Evolutionary conservation across 768 basidiomycete species (phyloP), one percentile per base, ranked within the genome.

Genomic region (Leccinum obscurum): DNA sequence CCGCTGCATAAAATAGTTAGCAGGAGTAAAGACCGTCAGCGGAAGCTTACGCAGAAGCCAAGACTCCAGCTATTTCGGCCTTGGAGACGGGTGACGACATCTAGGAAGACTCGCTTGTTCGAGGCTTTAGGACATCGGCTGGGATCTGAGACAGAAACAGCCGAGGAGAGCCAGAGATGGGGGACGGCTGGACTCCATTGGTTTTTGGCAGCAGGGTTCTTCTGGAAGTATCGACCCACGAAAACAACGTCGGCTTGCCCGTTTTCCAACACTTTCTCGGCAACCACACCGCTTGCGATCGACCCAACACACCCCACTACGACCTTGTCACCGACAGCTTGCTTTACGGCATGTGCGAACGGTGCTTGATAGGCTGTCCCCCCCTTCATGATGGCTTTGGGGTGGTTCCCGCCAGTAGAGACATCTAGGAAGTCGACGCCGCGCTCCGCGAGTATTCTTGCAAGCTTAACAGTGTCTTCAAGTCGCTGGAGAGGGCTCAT

Each of bases 371-470:
- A 85, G 2, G 77, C 78, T 8, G 72, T 9, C 2, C 60, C 62
- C 1, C 15, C 14, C 17, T 65, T 68, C 7, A 67, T 11, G 4
- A 59, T 35, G 59, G 83, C 83, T 48, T 68, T 65, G 2, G 78
- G 69, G 59, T 80, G 75, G 55, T 80, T 83, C 1, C 90, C 92
- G 4, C 85, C 90, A 0, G 80, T 79, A 4, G 86, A 88, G 37
- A 90, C 81, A 64, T 93, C 92, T 50, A 93, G 73, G 37, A 93
- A 76, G 70, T 93, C 92, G 55, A 93, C 81, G 6, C 90, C 90
- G 48, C 85, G 80, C 14, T 82, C 79, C 17, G 77, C 78, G 17
- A 93, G 79, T 62, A 86, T 80, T 17, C 77, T 75, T 2, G 85
- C 83, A 24, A 92, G 76, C 34, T 79, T 75, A 24, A 82, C 83